A percentile compares a stretch with the other conserved stretches of the same genome.
These are phyloP conservation scores for Neonectria faginata DNA, from an alignment of 2,329 filamentous ascomycete genomes.

Conservation along the genomic window DNA sequence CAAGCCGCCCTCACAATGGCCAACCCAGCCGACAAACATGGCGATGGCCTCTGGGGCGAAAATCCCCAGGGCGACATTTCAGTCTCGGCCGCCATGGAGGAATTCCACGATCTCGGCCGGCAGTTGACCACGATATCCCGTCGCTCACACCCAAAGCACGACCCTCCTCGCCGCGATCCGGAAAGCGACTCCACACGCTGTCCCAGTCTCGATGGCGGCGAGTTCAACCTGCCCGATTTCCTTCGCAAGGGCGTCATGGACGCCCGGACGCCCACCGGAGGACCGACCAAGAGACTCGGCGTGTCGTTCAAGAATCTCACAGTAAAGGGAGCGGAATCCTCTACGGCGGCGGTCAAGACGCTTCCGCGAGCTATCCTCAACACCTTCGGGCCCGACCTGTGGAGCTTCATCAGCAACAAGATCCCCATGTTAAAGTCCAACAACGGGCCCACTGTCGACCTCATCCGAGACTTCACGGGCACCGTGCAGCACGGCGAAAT, in stretches of 20 bases:
- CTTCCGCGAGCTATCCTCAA: constrained; percentile 77
- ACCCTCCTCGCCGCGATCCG: constrained; percentile 6
- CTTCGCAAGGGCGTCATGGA: constrained; percentile 20
- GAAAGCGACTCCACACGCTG: constrained; percentile 19
- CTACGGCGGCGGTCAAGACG: constrained; percentile 74
- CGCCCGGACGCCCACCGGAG: constrained; percentile 13
- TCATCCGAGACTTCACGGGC: constrained; percentile 26
- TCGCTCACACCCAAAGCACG: constrained; percentile 6
- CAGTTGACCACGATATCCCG: constrained; percentile 16
- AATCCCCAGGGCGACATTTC: constrained; percentile 15
- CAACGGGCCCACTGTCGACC: constrained; percentile 14
- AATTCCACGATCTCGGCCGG: constrained; percentile 18
- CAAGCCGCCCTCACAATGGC: constrained; percentile 2
- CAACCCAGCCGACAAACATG: background rate
- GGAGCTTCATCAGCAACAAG: constrained; percentile 62
- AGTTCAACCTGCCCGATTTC: constrained; percentile 21
- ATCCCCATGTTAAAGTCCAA: constrained; percentile 11
- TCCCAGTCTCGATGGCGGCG: constrained; percentile 9
- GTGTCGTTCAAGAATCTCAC: constrained; percentile 79
- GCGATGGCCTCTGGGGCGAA: constrained; percentile 20
- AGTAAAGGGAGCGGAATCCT: constrained; percentile 75
- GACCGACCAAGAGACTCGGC: constrained; percentile 58
- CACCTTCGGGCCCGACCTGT: constrained; percentile 81
- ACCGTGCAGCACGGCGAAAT: constrained; percentile 73
- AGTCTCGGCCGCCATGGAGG: constrained; percentile 22